These are phyloP conservation scores for Talaromyces ruber DNA, from an alignment of 495 filamentous ascomycete species.

Conservation along the genomic window DNA sequence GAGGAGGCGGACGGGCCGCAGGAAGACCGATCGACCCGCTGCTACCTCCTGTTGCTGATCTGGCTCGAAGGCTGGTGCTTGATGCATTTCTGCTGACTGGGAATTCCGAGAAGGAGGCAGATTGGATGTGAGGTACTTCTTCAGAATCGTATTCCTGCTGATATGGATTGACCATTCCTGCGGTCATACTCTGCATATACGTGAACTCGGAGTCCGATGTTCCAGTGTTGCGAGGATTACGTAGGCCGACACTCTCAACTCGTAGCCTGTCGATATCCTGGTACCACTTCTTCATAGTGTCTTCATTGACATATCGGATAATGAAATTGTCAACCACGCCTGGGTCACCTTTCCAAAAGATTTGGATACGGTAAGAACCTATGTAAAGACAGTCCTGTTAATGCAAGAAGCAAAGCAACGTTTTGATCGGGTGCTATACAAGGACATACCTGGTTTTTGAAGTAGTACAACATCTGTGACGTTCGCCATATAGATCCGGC, in stretches of 20 bases:
- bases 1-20: conserved; percentile 49
- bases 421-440: neutral
- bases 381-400: conserved; percentile 1
- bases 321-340: conserved; percentile 94
- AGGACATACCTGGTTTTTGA: conserved; percentile 65
- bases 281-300: conserved; percentile 87
- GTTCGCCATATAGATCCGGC: conserved; percentile 98
- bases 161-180: conserved; percentile 69
- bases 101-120: conserved; percentile 38
- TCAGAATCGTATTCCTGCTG: conserved; percentile 71
- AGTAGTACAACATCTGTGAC: conserved; percentile 86
- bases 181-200: conserved; percentile 58
- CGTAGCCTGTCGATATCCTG: conserved; percentile 44
- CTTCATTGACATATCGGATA: conserved; percentile 84
- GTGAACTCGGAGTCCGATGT: conserved; percentile 69
- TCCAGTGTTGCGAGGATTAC: conserved; percentile 41
- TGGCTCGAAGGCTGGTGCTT: conserved; percentile 68
- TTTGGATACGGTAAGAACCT: conserved; percentile 92
- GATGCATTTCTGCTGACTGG: conserved; percentile 70
- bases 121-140: conserved; percentile 50
- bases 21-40: conserved; percentile 34
- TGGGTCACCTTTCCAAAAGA: conserved; percentile 97
- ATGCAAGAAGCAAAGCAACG: neutral
- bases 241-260: conserved; percentile 32
- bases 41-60: conserved; percentile 72